These are phyloP conservation scores for Cladosporium sp. DNA, from an alignment of 2,329 filamentous ascomycete species.

Conservation along the genomic window DNA sequence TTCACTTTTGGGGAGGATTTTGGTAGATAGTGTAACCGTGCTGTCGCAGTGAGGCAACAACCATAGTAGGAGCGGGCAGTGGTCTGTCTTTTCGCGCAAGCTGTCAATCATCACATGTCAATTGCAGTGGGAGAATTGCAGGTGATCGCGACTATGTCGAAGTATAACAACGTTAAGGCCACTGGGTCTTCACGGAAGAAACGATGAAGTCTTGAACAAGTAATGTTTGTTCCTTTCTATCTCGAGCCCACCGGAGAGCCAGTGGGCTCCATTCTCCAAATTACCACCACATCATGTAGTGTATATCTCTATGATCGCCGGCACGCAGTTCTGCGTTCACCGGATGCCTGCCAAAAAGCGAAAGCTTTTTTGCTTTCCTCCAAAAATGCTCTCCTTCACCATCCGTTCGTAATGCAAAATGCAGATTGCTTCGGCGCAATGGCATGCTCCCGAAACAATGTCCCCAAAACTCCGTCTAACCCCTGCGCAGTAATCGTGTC, in stretches of 20 bases:
- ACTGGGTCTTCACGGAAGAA: neutral
- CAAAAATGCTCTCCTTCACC: neutral
- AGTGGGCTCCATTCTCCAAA: neutral
- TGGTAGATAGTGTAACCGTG: too few species aligned
- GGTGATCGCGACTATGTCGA: neutral
- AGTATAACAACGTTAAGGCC: neutral
- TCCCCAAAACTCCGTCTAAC: neutral
- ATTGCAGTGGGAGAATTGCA: too few species aligned
- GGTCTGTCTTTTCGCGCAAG: neutral
- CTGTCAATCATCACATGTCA: too few species aligned
- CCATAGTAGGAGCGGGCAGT: too few species aligned
- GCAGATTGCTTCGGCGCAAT: neutral
- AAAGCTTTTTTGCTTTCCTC: neutral
- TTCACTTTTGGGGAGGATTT: too few species aligned
- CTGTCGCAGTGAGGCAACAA: too few species aligned
- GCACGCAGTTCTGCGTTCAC: slow-evolving; percentile 2
- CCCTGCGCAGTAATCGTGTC: neutral
- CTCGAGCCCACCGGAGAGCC: neutral
- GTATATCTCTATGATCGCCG: neutral
- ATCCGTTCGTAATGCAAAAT: neutral
- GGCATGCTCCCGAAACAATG: neutral
- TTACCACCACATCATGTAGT: neutral
- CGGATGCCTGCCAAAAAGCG: neutral
- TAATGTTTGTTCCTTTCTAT: neutral
- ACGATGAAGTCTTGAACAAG: neutral